Base-by-base conservation (phyloP, 78 protist genomes). In the slime mould (Dictyostelium discoideum) region DNA sequence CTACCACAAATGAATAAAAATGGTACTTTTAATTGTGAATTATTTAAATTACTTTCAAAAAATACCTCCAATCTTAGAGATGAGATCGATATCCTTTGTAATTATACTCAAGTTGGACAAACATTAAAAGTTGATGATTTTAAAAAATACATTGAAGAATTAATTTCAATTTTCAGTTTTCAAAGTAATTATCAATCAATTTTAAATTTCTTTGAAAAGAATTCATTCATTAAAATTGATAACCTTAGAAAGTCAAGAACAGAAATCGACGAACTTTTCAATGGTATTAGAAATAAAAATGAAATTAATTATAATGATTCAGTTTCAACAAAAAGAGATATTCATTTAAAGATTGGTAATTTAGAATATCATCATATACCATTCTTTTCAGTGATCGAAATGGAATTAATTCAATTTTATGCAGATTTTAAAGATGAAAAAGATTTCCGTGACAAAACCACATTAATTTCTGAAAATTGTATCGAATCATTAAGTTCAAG, bases 381-480 rank as follows among this genome's bases (percentile, higher is more conserved):
- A 44, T 80, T 80, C 6, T 80, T 80, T 39, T 3, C 13, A 10
- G 1, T 11, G 0, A 50, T 80, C 7, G 16, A 24, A 80, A 37
- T 3, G 3, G 85, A 80, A 9, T 26, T 80, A 20, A 50, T 80
- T 6, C 40, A 80, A 24, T 80, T 80, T 18, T 80, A 22, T 50
- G 42, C 85, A 50, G 39, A 10, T 9, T 80, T 80, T 26, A 22
- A 24, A 24, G 85, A 80, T 50, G 22, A 48, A 50, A 50, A 44
- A 16, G 16, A 24, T 50, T 80, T 80, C 26, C 26, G 48, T 88
- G 11, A 32, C 4, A 60, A 63, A 20, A 80, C 63, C 4, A 3
- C 13, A 4, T 79, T 88, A 26, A 78, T 88, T n/a, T 79, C 93
- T 8, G 11, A 85, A 20, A 88, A 88, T 46, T 22, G 32, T 3